Evolutionary conservation across 495 filamentous ascomycete species (phyloP).

Genomic region (Tuber indicum): DNA sequence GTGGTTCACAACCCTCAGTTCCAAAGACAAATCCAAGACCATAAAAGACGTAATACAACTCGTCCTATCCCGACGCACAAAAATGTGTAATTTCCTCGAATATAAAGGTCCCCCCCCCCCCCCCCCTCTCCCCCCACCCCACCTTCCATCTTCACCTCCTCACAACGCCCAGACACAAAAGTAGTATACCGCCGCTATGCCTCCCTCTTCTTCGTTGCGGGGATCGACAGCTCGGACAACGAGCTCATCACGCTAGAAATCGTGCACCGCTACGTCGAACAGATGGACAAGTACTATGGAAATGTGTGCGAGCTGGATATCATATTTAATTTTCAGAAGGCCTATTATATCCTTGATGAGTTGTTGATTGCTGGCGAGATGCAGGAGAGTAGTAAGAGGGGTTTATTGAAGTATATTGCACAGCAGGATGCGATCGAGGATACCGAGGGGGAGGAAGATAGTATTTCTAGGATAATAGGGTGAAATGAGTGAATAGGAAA

Average conservation of each 20-base stretch:
- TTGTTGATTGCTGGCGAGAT: constrained; percentile 91
- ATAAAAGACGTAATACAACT: constrained; percentile 99
- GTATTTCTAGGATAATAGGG: constrained; percentile 29
- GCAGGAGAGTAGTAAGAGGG: constrained; percentile 99
- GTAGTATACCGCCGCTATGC: constrained; percentile 98
- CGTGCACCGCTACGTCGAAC: constrained; percentile 97
- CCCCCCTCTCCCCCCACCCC: constrained; percentile 41
- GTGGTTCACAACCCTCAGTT: constrained; percentile 98
- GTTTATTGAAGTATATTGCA: constrained; percentile 79
- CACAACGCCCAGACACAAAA: constrained; percentile 68
- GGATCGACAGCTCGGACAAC: constrained; percentile 89
- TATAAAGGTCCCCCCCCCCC: constrained; percentile 71
- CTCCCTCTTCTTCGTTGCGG: constrained; percentile 98
- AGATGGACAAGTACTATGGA: constrained; percentile 99
- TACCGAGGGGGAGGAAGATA: constrained; percentile 40
- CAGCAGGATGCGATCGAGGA: constrained; percentile 43
- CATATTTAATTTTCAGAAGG: constrained; percentile 99
- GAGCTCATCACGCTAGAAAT: constrained; percentile 97
- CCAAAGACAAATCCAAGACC: constrained; percentile 98
- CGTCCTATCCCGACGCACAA: constrained; percentile 85
- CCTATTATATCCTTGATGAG: constrained; percentile 98
- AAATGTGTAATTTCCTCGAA: constrained; percentile 99
- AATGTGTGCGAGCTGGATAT: constrained; percentile 99
- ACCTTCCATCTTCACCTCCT: constrained; percentile 17
- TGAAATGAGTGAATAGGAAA: constrained; percentile 4